Conservation (phyloP, 2,329 filamentous ascomycete genomes). For the Macroventuria anomochaeta region DNA sequence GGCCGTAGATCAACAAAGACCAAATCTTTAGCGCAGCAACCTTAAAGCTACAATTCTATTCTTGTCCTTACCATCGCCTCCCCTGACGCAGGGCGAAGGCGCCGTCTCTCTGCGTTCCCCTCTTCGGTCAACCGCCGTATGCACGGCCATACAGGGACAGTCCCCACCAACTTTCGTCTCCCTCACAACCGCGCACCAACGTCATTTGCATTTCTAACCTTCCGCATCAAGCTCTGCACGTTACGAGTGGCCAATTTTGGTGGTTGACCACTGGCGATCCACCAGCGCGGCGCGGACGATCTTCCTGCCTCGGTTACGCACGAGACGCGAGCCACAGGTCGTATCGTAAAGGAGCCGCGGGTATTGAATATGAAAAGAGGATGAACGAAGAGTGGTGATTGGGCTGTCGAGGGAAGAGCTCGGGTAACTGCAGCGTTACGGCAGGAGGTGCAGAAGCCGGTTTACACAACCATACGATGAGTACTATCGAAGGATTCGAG, state of each 20-base stretch:
- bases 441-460: conserved; percentile 14
- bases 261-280: not conserved
- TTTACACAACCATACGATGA: conserved; percentile 1
- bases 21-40: conserved; percentile 1
- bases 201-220: conserved; percentile 21
- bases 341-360: not conserved
- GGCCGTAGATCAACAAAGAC: not conserved
- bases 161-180: conserved; percentile 3
- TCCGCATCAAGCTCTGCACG: not conserved
- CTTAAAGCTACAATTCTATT: conserved; percentile 7
- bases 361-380: not conserved
- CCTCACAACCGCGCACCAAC: conserved; percentile 9
- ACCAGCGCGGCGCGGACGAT: conserved; percentile 1
- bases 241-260: conserved; percentile 11
- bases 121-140: conserved; percentile 8
- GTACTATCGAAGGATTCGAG: not conserved
- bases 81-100: conserved; percentile 14
- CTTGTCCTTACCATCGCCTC: not conserved
- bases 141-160: conserved; percentile 12
- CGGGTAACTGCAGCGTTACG: not conserved
- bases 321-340: not conserved
- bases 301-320: conserved; percentile 9
- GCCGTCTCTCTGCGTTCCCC: conserved; percentile 9
- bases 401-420: not conserved
- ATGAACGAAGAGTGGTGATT: conserved; percentile 2